Base-by-base conservation (phyloP, 805 yeast genomes). In the Nakazawaea ishiwadae region DNA sequence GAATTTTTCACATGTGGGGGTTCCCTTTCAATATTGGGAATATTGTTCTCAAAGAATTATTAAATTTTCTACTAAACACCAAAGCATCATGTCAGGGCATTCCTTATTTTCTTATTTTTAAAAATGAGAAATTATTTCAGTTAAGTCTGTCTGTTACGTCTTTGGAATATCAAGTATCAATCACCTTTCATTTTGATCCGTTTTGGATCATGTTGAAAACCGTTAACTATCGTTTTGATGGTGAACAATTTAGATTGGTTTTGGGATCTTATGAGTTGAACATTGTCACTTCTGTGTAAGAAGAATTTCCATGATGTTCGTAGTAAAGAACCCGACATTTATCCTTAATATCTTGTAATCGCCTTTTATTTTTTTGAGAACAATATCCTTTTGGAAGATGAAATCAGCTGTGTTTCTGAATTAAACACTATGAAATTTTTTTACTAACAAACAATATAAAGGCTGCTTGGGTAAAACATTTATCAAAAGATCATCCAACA, bases 381-480 rank as follows among this genome's bases (percentile, higher is more conserved):
- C 36, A 6, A 6, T 17, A 33, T 19, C 27, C 24, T 11, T 11
- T 34, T 23, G 19, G 12, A 4, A 18, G 16, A n/a, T 23, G 14
- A 10, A 3, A 34, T 14, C 18, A 21, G n/a, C n/a, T n/a, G n/a
- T n/a, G n/a, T n/a, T n/a, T n/a, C n/a, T n/a, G n/a, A n/a, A n/a
- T n/a, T n/a, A n/a, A n/a, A n/a, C 20, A 24, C 10, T 23, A 23
- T 23, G 26, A 23, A 23, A 23, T 10, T 23, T 7, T 8, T 23
- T 38, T 56, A 62, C 71, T 68, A 66, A 62, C 66, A 47, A 48
- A 37, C 1, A 17, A n/a, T 15, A 30, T 20, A 18, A 19, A 90
- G 97, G 97, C 98, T 62, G 96, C 98, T 32, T 91, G 99, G 99
- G 96, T 93, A 34, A 93, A 91, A 63, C 91, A 84, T 62, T 71